phyloP scores from a whole-genome alignment of 805 yeast genomes.

The Dipodascus albidus region DNA sequence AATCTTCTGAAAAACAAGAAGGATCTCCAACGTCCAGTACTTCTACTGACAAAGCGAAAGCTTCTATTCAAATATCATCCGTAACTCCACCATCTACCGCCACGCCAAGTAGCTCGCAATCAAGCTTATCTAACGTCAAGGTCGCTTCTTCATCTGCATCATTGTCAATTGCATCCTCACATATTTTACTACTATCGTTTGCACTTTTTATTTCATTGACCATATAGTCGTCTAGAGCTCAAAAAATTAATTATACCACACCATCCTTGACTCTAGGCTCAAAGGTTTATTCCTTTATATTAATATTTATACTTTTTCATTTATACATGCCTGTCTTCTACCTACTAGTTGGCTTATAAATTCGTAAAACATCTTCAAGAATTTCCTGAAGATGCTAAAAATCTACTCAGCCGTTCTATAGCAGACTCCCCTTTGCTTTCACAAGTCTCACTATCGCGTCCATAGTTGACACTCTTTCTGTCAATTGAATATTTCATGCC shows the following conservation, averaged over 20 bases:
- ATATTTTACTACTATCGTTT: neutral
- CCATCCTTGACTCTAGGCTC: no score
- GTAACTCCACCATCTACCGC: neutral
- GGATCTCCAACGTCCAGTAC: neutral
- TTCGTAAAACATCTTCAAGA: neutral
- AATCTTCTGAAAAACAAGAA: neutral
- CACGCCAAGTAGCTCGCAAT: neutral
- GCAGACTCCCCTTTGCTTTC: neutral
- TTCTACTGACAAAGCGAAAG: no score
- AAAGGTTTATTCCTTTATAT: neutral
- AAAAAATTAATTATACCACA: no score
- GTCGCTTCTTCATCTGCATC: neutral
- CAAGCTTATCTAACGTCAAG: neutral
- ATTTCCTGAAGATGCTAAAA: neutral
- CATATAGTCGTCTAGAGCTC: neutral
- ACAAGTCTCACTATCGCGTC: neutral
- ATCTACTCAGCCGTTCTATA: neutral
- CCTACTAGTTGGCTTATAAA: no score
- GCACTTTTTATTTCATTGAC: neutral
- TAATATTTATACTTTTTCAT: neutral
- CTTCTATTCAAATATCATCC: neutral
- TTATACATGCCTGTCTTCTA: neutral
- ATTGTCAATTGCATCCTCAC: neutral
- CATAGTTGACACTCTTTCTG: neutral
- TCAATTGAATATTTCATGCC: neutral